Conservation (phyloP, 176 grass and related monocot genomes). For the Carex myosuroides region DNA sequence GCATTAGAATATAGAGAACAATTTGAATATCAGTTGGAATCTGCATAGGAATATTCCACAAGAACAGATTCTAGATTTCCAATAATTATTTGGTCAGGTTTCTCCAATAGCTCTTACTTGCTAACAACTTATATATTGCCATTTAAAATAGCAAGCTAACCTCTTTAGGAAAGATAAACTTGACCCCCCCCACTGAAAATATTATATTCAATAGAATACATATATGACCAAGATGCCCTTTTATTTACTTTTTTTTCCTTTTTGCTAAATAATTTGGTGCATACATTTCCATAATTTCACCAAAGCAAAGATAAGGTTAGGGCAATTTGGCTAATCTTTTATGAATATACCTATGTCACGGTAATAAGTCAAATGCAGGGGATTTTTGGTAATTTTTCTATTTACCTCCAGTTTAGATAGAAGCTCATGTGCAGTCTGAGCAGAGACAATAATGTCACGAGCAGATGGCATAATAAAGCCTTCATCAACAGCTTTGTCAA, state of each 20-base stretch:
- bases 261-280: neutral
- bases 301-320: neutral
- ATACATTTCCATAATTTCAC: neutral
- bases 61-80: slow-evolving; percentile 4
- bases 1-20: slow-evolving; percentile 2
- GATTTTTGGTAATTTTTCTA: neutral
- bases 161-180: neutral
- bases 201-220: neutral
- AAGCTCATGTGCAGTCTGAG: slow-evolving; percentile 31
- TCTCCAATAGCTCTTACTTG: neutral
- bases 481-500: slow-evolving; percentile 53
- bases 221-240: neutral
- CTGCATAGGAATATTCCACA: slow-evolving; percentile 9
- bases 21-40: slow-evolving; percentile 13
- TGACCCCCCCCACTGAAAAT: neutral
- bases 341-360: neutral
- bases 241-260: neutral
- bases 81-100: slow-evolving; percentile 6
- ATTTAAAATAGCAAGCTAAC: neutral
- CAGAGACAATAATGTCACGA: slow-evolving; percentile 36
- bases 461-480: slow-evolving; percentile 52
- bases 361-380: neutral
- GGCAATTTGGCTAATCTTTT: neutral
- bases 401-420: slow-evolving; percentile 42
- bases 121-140: neutral